Conservation (phyloP, 2,329 filamentous ascomycete species). For the Phoma sp. region DNA sequence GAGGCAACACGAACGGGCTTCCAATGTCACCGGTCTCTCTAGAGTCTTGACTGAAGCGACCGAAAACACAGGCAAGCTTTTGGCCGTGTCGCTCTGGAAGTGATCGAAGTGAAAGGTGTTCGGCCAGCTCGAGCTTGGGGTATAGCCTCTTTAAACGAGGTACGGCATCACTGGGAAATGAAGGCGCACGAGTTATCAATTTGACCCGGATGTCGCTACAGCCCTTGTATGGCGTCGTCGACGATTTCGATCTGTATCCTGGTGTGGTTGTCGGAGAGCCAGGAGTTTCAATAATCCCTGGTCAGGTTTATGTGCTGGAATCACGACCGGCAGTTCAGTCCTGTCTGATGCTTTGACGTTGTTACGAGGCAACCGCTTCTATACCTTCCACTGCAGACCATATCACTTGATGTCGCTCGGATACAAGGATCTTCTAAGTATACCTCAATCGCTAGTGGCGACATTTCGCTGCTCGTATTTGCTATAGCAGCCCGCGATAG, state of each 20-base stretch:
- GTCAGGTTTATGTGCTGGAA: slow-evolving; percentile 76
- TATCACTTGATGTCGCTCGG: slow-evolving; percentile 75
- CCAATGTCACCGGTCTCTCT: slow-evolving; percentile 76
- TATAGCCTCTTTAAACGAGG: slow-evolving; percentile 76
- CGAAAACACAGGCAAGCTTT: slow-evolving; percentile 66
- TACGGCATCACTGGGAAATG: slow-evolving; percentile 76
- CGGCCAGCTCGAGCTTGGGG: slow-evolving; percentile 76
- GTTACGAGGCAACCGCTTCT: slow-evolving; percentile 75
- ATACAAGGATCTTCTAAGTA: slow-evolving; percentile 69
- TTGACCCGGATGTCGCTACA: too few species aligned
- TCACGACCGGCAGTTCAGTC: slow-evolving; percentile 75
- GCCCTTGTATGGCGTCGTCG: slow-evolving; percentile 53
- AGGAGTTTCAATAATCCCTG: slow-evolving; percentile 67
- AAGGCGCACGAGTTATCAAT: slow-evolving; percentile 77
- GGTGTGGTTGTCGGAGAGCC: slow-evolving; percentile 75
- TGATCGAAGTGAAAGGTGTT: slow-evolving; percentile 69
- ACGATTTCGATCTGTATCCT: slow-evolving; percentile 69
- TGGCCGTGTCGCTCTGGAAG: too few species aligned
- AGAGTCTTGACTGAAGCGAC: slow-evolving; percentile 69
- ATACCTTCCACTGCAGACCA: slow-evolving; percentile 71
- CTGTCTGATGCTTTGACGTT: slow-evolving; percentile 75
- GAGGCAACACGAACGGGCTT: slow-evolving; percentile 78
- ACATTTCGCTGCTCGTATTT: slow-evolving; percentile 13
- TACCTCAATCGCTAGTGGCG: slow-evolving; percentile 61
- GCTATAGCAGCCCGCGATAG: slow-evolving; percentile 14